Base-by-base conservation (phyloP, 768 basidiomycete genomes). In the Leccinum boreale region DNA sequence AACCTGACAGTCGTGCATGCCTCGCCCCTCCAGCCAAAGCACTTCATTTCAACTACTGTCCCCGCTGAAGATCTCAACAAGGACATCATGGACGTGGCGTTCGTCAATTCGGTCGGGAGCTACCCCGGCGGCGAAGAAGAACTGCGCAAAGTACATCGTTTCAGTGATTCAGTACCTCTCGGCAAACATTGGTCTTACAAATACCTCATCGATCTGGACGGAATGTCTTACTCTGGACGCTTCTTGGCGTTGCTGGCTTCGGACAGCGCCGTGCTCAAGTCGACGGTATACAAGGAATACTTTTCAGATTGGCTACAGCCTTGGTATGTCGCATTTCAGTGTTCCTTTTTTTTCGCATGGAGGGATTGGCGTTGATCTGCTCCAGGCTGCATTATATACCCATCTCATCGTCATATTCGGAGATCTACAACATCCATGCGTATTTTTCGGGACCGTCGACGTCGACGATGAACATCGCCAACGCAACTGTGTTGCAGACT, bases 371-470 rank as follows among this genome's bases (percentile, higher is more conserved):
- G 10, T 48, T 42, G n/a, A 5, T 47, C 0, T 9, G 47, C 12
- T 58, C 10, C 14, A 93, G 93, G 95, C 79, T 98, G 24, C 96
- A 99, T 74, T 99, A 84, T 69, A 95, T 99, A 62, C 96, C 96
- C 0, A 74, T 99, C 33, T 94, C 94, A 0, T 79, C 87, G 42
- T 80, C 86, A 4, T 98, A 98, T 73, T 75, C 81, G 47, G 96
- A 99, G 74, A 85, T 99, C 52, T 97, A 98, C 77, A 95, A 98
- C 69, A 83, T 98, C 55, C 85, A 91, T 66, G 83, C 92, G 3
- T 99, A 88, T 78, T 98, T 98, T 77, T 93, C 92, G 0, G 95
- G 96, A 1, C 84, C 91, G 1, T 80, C 91, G 0, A 67, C 78
- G 11, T 77, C 86, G 3, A 82, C 85, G 39, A 72, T 89, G 10